These are phyloP conservation scores for Helotiales sp. DNA, from an alignment of 2,329 filamentous ascomycete genomes.

Conservation along the genomic window DNA sequence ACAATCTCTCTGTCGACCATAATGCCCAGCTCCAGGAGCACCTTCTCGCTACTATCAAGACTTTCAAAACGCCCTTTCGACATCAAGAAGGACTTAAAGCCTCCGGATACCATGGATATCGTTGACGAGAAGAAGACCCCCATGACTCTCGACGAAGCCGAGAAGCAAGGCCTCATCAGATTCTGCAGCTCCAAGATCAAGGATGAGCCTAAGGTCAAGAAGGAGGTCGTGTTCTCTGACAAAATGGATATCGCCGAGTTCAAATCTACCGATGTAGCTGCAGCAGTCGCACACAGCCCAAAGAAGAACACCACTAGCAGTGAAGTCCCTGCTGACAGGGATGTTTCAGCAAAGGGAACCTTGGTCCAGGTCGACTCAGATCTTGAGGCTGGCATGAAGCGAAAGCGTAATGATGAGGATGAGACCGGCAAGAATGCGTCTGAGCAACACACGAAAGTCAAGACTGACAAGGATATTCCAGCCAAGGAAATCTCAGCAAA, in stretches of 20 bases:
- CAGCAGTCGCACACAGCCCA: too few relatives aligned
- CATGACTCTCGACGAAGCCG: background rate
- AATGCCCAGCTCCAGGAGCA: background rate
- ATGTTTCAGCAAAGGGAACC: too few relatives aligned
- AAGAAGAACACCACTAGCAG: too few relatives aligned
- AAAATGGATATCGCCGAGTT: background rate
- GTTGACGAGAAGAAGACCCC: background rate
- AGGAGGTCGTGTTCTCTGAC: background rate
- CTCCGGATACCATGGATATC: background rate
- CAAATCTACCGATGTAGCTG: too few relatives aligned
- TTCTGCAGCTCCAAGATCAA: background rate
- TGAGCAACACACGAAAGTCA: too few relatives aligned
- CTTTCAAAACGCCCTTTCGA: background rate
- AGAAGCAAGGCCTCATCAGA: background rate
- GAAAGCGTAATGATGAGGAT: too few relatives aligned
- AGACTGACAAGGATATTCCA: too few relatives aligned
- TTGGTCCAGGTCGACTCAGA: too few relatives aligned
- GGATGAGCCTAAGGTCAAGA: background rate
- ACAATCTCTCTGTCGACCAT: background rate
- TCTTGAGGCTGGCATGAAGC: too few relatives aligned
- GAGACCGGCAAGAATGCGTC: too few relatives aligned
- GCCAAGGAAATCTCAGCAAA: too few relatives aligned
- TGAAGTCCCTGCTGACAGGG: too few relatives aligned
- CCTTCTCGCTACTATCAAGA: background rate
- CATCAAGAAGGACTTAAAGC: background rate